Percentiles rank a stretch among this genome's conserved stretches.
These are phyloP conservation scores for Leccinum holopus DNA, from an alignment of 1,284 basidiomycete species.

Conservation along the genomic window DNA sequence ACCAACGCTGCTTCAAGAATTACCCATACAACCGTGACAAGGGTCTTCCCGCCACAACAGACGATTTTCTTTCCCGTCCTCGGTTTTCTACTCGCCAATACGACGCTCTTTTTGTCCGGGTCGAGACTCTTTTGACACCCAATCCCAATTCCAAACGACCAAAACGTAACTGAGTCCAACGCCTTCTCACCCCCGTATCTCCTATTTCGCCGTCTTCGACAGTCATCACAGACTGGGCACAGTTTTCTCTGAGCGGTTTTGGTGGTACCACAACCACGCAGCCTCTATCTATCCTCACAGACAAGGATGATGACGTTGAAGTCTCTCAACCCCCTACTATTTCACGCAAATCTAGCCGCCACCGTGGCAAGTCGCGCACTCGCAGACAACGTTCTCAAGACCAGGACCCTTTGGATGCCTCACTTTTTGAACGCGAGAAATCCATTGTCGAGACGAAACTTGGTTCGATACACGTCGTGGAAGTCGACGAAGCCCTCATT, in stretches of 20 bases:
- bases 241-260: constrained; percentile 66
- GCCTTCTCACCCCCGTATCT: constrained; percentile 42
- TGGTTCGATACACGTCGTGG: constrained; percentile 42
- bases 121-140: constrained; percentile 52
- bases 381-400: constrained; percentile 26
- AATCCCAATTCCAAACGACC: constrained; percentile 33
- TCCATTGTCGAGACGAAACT: constrained; percentile 38
- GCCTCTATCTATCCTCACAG: constrained; percentile 56
- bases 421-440: constrained; percentile 18
- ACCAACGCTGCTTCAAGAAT: constrained; percentile 60
- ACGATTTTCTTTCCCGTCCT: constrained; percentile 51
- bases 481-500: constrained; percentile 72
- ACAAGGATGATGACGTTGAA: constrained; percentile 57
- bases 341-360: constrained; percentile 24
- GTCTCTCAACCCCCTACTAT: constrained; percentile 45
- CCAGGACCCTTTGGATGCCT: neutral
- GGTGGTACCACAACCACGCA: constrained; percentile 42
- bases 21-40: constrained; percentile 56
- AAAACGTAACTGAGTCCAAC: constrained; percentile 52
- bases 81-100: constrained; percentile 63
- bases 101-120: constrained; percentile 61
- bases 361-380: constrained; percentile 22
- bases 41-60: constrained; percentile 38
- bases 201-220: constrained; percentile 26
- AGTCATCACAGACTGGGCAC: constrained; percentile 46